Conservation (phyloP, 768 basidiomycete species). For the Artomyces pyxidatus region DNA sequence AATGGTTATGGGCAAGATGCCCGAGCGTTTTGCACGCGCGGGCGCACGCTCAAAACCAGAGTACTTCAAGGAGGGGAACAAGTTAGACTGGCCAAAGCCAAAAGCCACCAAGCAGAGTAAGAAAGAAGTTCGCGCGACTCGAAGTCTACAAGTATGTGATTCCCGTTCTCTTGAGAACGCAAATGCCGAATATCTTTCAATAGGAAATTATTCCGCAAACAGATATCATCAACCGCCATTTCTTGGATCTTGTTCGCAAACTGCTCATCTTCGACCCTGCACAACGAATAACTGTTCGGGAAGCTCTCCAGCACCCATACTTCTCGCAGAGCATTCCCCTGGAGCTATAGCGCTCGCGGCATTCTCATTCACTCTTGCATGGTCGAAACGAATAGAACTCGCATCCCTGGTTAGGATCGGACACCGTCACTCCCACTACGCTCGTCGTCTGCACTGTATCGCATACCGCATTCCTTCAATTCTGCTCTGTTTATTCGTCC, state of each 20-base stretch:
- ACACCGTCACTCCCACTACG: not conserved
- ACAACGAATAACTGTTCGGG: constrained; percentile 79
- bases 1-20: constrained; percentile 98
- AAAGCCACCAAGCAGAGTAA: constrained; percentile 84
- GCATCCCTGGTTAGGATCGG: constrained; percentile 8
- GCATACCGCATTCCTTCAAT: not conserved
- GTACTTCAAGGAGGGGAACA: constrained; percentile 82
- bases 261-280: constrained; percentile 87
- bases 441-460: constrained; percentile 1
- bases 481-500: not conserved
- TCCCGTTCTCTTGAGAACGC: too few species aligned
- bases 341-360: constrained; percentile 29
- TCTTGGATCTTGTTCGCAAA: constrained; percentile 81
- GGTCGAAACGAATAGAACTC: constrained; percentile 12
- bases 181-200: too few species aligned
- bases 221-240: constrained; percentile 68
- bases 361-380: constrained; percentile 3
- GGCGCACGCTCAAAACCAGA: constrained; percentile 81
- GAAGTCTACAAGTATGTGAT: constrained; percentile 58
- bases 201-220: constrained; percentile 81
- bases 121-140: constrained; percentile 88
- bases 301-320: constrained; percentile 84
- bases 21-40: constrained; percentile 69
- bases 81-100: constrained; percentile 89
- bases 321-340: constrained; percentile 61